Conservation (phyloP, 805 yeast genomes). For the Metschnikowia cerradonensis region DNA sequence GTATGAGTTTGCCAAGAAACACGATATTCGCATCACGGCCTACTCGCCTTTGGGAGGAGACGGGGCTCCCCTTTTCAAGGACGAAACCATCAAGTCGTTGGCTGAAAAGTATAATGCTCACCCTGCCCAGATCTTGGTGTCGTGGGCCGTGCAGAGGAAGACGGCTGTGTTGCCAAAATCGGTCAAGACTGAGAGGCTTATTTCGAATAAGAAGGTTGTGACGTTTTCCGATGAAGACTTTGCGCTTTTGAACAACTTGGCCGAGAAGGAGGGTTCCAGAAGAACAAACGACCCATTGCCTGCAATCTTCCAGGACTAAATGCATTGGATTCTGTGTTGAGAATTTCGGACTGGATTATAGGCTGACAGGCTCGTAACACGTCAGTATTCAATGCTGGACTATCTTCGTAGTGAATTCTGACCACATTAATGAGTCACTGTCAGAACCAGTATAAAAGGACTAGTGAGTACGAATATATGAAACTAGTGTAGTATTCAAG, state of each 20-base stretch:
- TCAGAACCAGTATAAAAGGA: too few species aligned
- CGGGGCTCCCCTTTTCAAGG: slow-evolving; percentile 60
- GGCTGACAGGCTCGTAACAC: too few species aligned
- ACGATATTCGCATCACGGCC: slow-evolving; percentile 45
- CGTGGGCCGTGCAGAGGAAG: slow-evolving; percentile 59
- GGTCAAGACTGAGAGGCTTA: slow-evolving; percentile 28
- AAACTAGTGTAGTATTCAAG: too few species aligned
- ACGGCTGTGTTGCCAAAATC: slow-evolving; percentile 40
- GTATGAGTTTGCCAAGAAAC: slow-evolving; percentile 32
- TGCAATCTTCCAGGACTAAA: slow-evolving; percentile 9
- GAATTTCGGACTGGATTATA: too few species aligned
- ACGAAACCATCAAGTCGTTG: slow-evolving; percentile 26
- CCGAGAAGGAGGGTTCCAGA: slow-evolving; percentile 27
- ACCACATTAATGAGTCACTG: too few species aligned
- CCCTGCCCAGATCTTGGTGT: slow-evolving; percentile 52
- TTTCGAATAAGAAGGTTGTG: slow-evolving; percentile 34
- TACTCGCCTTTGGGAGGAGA: slow-evolving; percentile 62
- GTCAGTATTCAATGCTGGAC: neutral
- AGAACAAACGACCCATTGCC: slow-evolving; percentile 27
- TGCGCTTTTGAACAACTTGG: slow-evolving; percentile 29
- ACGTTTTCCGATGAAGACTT: slow-evolving; percentile 33
- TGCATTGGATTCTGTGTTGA: too few species aligned
- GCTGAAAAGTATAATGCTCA: slow-evolving; percentile 22
- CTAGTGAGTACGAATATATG: too few species aligned
- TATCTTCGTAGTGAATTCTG: too few species aligned